Conservation (phyloP, 192 early-diverging fungal genomes). For the Helicostylum pulchrum region DNA sequence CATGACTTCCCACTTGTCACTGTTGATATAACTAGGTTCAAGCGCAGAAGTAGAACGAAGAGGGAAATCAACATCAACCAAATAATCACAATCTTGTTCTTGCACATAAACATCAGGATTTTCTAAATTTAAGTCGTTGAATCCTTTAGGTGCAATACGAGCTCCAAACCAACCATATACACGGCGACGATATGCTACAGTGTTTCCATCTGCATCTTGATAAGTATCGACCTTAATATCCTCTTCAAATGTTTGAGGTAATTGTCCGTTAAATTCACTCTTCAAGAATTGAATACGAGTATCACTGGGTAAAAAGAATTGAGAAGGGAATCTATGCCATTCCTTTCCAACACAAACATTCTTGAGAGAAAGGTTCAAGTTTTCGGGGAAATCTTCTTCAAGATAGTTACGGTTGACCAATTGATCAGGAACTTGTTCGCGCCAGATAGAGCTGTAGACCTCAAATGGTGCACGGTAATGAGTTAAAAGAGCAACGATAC, state of each 20-base stretch:
- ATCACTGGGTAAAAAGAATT: conserved; percentile 82
- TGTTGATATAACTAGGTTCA: conserved; percentile 50
- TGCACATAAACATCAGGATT: conserved; percentile 61
- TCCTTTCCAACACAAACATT: conserved; percentile 87
- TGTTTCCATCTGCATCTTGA: not conserved
- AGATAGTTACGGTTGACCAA: conserved; percentile 24
- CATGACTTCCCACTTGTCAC: conserved; percentile 54
- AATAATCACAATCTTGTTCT: conserved; percentile 54
- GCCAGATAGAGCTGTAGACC: conserved; percentile 47
- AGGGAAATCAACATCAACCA: conserved; percentile 58
- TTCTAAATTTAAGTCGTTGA: conserved; percentile 70
- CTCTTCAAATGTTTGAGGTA: conserved; percentile 80
- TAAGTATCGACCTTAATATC: conserved; percentile 7
- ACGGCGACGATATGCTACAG: conserved; percentile 7
- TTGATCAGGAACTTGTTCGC: conserved; percentile 22
- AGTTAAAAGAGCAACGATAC: conserved; percentile 60
- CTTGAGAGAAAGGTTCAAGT: conserved; percentile 19
- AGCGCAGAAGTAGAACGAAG: conserved; percentile 3
- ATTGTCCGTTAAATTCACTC: conserved; percentile 69
- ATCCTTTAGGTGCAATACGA: conserved; percentile 38
- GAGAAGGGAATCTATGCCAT: conserved; percentile 93
- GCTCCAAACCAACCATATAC: conserved; percentile 29
- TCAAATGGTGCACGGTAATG: conserved; percentile 78
- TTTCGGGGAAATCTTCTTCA: conserved; percentile 22
- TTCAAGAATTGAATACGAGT: conserved; percentile 68